Conservation (phyloP, 1,139 yeast genomes). For the Magnusiomyces suaveolens region DNA sequence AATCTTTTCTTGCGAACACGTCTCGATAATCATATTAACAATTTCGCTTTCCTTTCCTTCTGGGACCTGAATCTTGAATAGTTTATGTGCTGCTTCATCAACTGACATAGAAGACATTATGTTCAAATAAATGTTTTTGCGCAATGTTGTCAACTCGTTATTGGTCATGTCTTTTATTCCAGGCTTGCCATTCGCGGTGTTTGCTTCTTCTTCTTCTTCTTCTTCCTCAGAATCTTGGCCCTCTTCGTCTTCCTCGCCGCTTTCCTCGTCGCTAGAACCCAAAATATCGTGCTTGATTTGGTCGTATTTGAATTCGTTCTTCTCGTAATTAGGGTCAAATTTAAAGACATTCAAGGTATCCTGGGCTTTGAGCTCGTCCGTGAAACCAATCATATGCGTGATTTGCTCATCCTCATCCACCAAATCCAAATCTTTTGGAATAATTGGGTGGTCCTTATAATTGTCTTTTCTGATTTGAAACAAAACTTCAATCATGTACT, state of each 20-base stretch:
- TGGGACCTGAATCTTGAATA: constrained; percentile 38
- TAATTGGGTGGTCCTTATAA: constrained; percentile 37
- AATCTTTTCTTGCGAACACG: constrained; percentile 81
- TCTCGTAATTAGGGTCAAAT: constrained; percentile 45
- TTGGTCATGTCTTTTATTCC: constrained; percentile 61
- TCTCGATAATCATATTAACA: constrained; percentile 67
- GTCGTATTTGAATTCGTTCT: constrained; percentile 40
- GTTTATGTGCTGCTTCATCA: constrained; percentile 87
- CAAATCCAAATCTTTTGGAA: constrained; percentile 44
- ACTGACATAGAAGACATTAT: constrained; percentile 89
- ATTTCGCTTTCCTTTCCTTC: constrained; percentile 36
- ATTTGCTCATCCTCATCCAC: constrained; percentile 57
- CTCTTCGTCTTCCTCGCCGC: constrained; percentile 20
- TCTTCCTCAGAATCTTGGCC: constrained; percentile 17
- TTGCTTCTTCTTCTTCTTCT: constrained; percentile 22
- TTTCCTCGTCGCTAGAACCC: constrained; percentile 37
- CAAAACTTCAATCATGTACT: constrained; percentile 43
- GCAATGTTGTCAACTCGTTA: constrained; percentile 49
- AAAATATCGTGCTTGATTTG: constrained; percentile 37
- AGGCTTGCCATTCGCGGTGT: constrained; percentile 16
- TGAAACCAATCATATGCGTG: constrained; percentile 51
- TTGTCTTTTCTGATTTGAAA: constrained; percentile 45
- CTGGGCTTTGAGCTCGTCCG: constrained; percentile 37
- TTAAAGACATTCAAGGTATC: constrained; percentile 44
- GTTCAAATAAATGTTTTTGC: constrained; percentile 69